Conservation (phyloP, 805 yeast species). For the Clavispora vitiphila region DNA sequence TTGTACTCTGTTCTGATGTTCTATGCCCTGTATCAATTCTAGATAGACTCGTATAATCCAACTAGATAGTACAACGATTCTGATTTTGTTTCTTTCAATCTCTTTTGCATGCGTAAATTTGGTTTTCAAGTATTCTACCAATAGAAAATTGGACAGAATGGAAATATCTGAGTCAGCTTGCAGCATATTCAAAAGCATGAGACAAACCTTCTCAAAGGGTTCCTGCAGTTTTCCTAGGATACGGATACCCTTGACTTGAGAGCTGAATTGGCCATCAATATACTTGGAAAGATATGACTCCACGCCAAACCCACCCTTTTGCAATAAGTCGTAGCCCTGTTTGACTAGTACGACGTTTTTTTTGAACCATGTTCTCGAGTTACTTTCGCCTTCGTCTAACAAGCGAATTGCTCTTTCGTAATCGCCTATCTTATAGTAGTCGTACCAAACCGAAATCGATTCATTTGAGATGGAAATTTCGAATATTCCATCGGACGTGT, state of each 20-base stretch:
- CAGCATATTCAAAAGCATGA: slow-evolving; percentile 35
- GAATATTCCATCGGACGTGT: slow-evolving; percentile 52
- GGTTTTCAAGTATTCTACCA: slow-evolving; percentile 30
- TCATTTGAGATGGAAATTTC: slow-evolving; percentile 73
- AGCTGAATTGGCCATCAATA: slow-evolving; percentile 1
- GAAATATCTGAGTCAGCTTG: slow-evolving; percentile 4
- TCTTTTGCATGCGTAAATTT: slow-evolving; percentile 24
- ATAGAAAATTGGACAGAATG: slow-evolving; percentile 20
- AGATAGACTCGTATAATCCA: slow-evolving; percentile 63
- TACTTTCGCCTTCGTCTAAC: slow-evolving; percentile 2
- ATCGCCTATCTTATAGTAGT: slow-evolving; percentile 17
- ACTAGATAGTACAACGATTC: slow-evolving; percentile 47
- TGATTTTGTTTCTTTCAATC: slow-evolving; percentile 23
- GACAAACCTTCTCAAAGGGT: slow-evolving; percentile 66
- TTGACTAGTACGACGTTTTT: slow-evolving; percentile 45
- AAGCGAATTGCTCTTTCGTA: slow-evolving; percentile 61
- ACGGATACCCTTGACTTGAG: slow-evolving; percentile 24
- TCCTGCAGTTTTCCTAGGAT: slow-evolving; percentile 57
- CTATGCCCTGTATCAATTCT: slow-evolving; percentile 41
- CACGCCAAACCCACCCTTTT: slow-evolving; percentile 12
- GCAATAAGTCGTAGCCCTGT: slow-evolving; percentile 49
- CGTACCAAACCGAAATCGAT: slow-evolving; percentile 67
- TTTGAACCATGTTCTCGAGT: slow-evolving; percentile 1
- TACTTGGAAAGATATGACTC: neutral
- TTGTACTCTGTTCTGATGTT: slow-evolving; percentile 20